Base-by-base conservation (phyloP, 192 early-diverging fungal genomes). In the Umbelopsis vinacea region DNA sequence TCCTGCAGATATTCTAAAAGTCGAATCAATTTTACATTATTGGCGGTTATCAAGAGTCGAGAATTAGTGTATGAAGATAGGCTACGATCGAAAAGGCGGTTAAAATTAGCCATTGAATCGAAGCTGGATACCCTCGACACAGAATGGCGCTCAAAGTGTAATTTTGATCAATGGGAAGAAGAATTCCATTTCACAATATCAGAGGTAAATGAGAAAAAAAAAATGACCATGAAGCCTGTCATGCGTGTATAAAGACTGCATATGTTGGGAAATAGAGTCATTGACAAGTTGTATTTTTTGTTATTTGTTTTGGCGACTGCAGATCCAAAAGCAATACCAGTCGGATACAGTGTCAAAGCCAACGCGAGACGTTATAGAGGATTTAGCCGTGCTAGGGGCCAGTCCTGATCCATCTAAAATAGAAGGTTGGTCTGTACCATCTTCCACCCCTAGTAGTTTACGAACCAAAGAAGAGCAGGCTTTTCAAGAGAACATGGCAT, bases 21-120 rank as follows among this genome's bases (percentile, higher is more conserved):
- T 33, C 40, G 43, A 22, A 63, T 70, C 26, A 70, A 48, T 48
- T 71, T 67, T 35, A 33, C 53, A 23, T 71, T 68, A 23, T 55
- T 76, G 50, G 67, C 52, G 43, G 70, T 14, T 55, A 72, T 52
- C 23, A 67, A 68, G 43, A 67, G 37, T 72, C 74, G 24, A 54
- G 68, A 17, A 60, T 74, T 46, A 23, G 60, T 82, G 2, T 73
- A 72, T 23, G 74, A 82, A 67, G 74, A 82, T 55, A 74, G 68
- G 68, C 68, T 71, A 69, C 53, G 47, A 7, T 46, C 60, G 2
- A 46, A 70, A 43, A 71, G 70, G 26, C 67, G 71, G 23, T 60
- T 76, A 15, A 75, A 79, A 48, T 52, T 21, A 24, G 48, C 68
- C 19, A 72, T 80, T 15, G 82, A 83, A 46, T 21, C 55, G 2